phyloP scores from a whole-genome alignment of 2,329 filamentous ascomycete genomes.

The Penicillium verrucosum region DNA sequence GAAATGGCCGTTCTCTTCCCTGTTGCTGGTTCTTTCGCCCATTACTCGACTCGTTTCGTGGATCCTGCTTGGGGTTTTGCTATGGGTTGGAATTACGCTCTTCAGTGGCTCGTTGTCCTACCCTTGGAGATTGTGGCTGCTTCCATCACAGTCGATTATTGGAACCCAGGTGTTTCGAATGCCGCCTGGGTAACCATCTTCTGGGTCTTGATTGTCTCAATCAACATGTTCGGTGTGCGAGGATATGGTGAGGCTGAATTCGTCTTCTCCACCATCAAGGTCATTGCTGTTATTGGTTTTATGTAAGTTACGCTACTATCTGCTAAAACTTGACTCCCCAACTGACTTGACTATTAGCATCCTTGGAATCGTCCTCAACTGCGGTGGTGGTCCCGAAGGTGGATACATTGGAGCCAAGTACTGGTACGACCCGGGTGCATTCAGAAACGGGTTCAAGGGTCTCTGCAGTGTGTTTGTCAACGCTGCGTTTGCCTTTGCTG shows the following conservation, averaged over 20 bases:
- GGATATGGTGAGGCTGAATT: slow-evolving; percentile 91
- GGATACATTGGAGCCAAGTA: slow-evolving; percentile 77
- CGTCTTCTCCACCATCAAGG: slow-evolving; percentile 79
- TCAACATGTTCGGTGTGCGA: slow-evolving; percentile 85
- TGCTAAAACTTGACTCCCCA: slow-evolving; percentile 1
- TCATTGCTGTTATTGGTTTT: slow-evolving; percentile 81
- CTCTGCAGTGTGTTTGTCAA: slow-evolving; percentile 63
- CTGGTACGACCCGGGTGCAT: slow-evolving; percentile 76
- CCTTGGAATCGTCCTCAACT: slow-evolving; percentile 80
- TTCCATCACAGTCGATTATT: slow-evolving; percentile 78
- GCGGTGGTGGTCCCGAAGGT: slow-evolving; percentile 68
- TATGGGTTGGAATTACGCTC: slow-evolving; percentile 91
- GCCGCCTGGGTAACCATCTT: slow-evolving; percentile 83
- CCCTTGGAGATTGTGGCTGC: slow-evolving; percentile 86
- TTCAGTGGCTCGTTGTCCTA: slow-evolving; percentile 82
- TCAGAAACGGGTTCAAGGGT: slow-evolving; percentile 64
- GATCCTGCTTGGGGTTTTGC: slow-evolving; percentile 94
- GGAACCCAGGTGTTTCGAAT: slow-evolving; percentile 63
- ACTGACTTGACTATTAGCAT: slow-evolving; percentile 52
- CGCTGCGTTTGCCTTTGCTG: slow-evolving; percentile 60
- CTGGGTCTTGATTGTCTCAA: slow-evolving; percentile 67
- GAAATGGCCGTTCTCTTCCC: slow-evolving; percentile 90
- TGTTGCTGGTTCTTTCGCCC: slow-evolving; percentile 85
- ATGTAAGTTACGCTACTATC: slow-evolving; percentile 56
- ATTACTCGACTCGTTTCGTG: slow-evolving; percentile 86